phyloP scores from a whole-genome alignment of 257 asterid species.

The Ajuga chamaepitys region DNA sequence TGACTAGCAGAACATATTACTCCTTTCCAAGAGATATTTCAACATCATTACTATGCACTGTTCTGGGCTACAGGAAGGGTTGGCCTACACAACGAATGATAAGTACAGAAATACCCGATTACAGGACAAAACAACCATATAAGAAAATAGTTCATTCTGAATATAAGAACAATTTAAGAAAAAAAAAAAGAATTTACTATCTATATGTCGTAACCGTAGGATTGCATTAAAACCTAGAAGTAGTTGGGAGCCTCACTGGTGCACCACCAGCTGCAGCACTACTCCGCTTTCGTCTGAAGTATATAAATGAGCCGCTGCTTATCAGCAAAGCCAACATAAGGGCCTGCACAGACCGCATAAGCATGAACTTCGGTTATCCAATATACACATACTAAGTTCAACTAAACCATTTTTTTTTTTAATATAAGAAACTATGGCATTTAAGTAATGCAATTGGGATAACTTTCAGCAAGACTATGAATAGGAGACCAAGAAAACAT shows the following conservation, averaged over 20 bases:
- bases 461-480: not conserved
- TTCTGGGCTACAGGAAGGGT: not conserved
- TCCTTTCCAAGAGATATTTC: not conserved
- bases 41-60: not conserved
- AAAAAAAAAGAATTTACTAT: not conserved
- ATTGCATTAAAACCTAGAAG: slow-evolving; percentile 50
- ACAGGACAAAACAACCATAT: slow-evolving; percentile 13
- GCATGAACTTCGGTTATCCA: not conserved
- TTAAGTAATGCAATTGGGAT: not conserved
- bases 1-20: not conserved
- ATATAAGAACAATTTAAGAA: slow-evolving; percentile 15
- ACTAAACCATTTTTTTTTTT: not conserved
- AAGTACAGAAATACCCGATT: slow-evolving; percentile 17
- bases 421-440: too few species aligned
- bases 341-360: slow-evolving; percentile 30
- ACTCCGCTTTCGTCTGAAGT: slow-evolving; percentile 51
- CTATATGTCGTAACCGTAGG: not conserved
- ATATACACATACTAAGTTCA: not conserved
- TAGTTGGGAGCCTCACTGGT: slow-evolving; percentile 60
- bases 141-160: not conserved
- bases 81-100: not conserved
- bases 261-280: slow-evolving; percentile 37
- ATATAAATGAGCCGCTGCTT: slow-evolving; percentile 73
- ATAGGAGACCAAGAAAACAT: too few species aligned
- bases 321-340: slow-evolving; percentile 60